Evolutionary conservation across 805 yeast genomes (phyloP).

Genomic region (Saccharomyces kudriavzevii): DNA sequence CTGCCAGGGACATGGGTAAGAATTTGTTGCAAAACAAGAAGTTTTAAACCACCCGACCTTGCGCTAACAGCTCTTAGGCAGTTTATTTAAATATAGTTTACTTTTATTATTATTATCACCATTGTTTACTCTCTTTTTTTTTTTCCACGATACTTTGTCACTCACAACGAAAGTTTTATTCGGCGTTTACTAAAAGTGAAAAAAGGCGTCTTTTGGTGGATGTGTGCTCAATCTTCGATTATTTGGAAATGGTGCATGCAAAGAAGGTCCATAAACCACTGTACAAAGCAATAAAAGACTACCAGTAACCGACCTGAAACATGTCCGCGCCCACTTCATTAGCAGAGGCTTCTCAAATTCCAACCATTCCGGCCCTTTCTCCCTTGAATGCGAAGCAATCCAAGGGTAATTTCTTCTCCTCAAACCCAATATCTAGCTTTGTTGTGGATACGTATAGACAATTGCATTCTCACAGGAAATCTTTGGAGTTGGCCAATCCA

Average conservation of each 20-base stretch:
- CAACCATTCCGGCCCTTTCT: slow-evolving; percentile 52
- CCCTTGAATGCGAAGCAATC: slow-evolving; percentile 45
- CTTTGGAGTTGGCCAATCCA: slow-evolving; percentile 80
- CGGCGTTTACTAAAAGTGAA: neutral
- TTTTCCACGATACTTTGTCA: too few species aligned
- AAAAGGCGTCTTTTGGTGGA: neutral
- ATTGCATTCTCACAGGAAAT: slow-evolving; percentile 67
- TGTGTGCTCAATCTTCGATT: neutral
- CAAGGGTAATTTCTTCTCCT: slow-evolving; percentile 55
- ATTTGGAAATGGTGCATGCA: neutral
- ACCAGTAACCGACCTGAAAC: neutral
- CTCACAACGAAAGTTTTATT: neutral
- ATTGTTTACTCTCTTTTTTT: neutral
- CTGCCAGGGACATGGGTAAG: slow-evolving; percentile 70
- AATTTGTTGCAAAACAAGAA: slow-evolving; percentile 60
- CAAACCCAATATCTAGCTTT: slow-evolving; percentile 76
- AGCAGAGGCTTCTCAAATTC: slow-evolving; percentile 53
- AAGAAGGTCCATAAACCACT: neutral
- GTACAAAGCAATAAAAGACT: neutral
- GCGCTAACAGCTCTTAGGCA: neutral
- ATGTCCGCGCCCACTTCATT: slow-evolving; percentile 31
- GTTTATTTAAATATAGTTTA: neutral
- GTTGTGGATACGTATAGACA: slow-evolving; percentile 67
- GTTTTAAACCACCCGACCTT: slow-evolving; percentile 34
- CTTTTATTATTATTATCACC: neutral